Evolutionary conservation across 2,329 filamentous ascomycete genomes (phyloP).

Genomic region (Ophioceras dolichostomum): DNA sequence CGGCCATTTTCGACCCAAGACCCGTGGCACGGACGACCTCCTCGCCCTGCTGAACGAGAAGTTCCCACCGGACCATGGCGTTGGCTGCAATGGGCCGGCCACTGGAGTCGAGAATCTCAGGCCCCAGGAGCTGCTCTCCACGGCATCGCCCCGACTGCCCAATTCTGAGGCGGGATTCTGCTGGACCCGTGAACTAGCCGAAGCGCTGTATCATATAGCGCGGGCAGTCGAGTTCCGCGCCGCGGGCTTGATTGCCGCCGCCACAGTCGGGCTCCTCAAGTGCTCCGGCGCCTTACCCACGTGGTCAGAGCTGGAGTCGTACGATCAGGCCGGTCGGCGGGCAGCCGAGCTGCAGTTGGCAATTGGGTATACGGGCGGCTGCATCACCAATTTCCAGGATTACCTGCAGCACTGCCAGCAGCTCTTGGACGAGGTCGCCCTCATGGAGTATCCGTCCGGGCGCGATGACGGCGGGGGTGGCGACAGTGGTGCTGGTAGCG

Average conservation of each 20-base stretch:
- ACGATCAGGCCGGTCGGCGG: too few species aligned
- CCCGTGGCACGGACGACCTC: conserved; percentile 18
- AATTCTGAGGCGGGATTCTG: conserved; percentile 25
- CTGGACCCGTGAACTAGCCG: conserved; percentile 51
- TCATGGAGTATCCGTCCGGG: conserved; percentile 21
- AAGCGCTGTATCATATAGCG: conserved; percentile 52
- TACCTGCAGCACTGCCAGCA: conserved; percentile 58
- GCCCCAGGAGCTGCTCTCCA: conserved; percentile 14
- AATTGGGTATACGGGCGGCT: conserved; percentile 69
- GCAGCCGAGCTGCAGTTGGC: conserved; percentile 45
- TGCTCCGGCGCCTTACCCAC: conserved; percentile 53
- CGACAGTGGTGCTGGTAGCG: neutral
- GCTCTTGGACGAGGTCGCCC: conserved; percentile 48
- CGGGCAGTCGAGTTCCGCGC: conserved; percentile 60
- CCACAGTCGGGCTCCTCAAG: conserved; percentile 56
- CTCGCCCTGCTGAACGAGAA: conserved; percentile 34
- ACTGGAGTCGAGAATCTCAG: neutral
- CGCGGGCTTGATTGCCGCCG: conserved; percentile 61
- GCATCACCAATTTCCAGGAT: conserved; percentile 67
- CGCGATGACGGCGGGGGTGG: conserved; percentile 1
- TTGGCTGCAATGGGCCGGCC: conserved; percentile 6
- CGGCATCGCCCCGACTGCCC: conserved; percentile 15
- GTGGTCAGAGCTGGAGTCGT: conserved; percentile 7
- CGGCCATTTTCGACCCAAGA: conserved; percentile 51
- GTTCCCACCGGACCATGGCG: conserved; percentile 29